phyloP scores from a whole-genome alignment of 2,329 filamentous ascomycete species.

The Salinomyces thailandicus region DNA sequence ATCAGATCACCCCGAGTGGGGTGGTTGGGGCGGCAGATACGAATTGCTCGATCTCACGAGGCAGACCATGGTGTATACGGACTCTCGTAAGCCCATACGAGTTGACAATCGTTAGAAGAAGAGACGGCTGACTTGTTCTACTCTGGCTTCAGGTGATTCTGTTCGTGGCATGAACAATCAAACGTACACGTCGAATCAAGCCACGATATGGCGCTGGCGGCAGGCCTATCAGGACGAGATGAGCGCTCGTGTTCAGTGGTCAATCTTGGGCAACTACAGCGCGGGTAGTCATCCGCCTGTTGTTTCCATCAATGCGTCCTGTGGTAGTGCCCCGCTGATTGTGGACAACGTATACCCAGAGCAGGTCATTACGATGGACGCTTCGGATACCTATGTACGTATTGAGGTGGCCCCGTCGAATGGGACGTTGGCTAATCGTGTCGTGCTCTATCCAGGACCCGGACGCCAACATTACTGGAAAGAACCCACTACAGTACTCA shows the following conservation, averaged over 20 bases:
- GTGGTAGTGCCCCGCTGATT: slow-evolving; percentile 29
- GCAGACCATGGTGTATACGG: slow-evolving; percentile 27
- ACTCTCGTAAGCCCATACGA: no score
- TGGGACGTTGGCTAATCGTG: no score
- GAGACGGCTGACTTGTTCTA: no score
- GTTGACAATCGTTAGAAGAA: no score
- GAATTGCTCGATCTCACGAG: slow-evolving; percentile 26
- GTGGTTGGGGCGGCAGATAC: slow-evolving; percentile 43
- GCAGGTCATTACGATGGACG: slow-evolving; percentile 34
- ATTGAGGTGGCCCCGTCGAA: no score
- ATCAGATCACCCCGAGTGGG: slow-evolving; percentile 36
- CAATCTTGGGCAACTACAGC: slow-evolving; percentile 25
- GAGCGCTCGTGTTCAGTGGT: slow-evolving; percentile 41
- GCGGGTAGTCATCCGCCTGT: slow-evolving; percentile 41
- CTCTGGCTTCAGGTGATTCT: no score
- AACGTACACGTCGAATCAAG: slow-evolving; percentile 33
- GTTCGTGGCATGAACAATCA: no score
- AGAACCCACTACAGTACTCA: slow-evolving; percentile 31
- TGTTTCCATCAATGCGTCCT: slow-evolving; percentile 32
- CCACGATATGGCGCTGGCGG: slow-evolving; percentile 46
- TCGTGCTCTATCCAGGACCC: no score
- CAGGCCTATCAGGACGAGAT: slow-evolving; percentile 44
- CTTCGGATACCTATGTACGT: slow-evolving; percentile 35
- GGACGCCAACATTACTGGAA: slow-evolving; percentile 27
- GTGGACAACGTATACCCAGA: slow-evolving; percentile 33